Evolutionary conservation across 1,284 basidiomycete genomes (phyloP).

Genomic region (Cutaneotrichosporon daszewskae): DNA sequence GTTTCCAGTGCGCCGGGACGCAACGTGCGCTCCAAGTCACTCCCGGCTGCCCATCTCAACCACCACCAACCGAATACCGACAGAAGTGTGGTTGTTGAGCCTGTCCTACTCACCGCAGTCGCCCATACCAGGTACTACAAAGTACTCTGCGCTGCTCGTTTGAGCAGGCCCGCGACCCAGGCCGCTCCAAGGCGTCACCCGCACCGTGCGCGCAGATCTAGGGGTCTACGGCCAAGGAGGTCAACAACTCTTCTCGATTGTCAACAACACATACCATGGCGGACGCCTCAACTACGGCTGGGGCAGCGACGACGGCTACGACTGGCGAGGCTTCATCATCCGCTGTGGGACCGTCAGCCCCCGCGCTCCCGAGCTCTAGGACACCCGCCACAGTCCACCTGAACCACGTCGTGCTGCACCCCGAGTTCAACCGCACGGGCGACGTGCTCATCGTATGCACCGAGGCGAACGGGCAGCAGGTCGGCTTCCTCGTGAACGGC

Average conservation of each 20-base stretch:
- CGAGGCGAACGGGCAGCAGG: constrained; percentile 3
- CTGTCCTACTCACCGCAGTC: too few species aligned
- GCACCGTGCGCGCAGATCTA: too few species aligned
- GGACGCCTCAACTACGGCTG: not conserved
- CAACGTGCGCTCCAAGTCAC: too few species aligned
- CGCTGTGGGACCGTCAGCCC: not conserved
- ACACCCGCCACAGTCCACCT: not conserved
- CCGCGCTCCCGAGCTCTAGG: not conserved
- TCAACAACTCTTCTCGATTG: not conserved
- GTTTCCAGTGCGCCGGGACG: too few species aligned
- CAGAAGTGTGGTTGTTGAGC: too few species aligned
- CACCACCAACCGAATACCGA: too few species aligned
- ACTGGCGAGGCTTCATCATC: not conserved
- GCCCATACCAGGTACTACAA: too few species aligned
- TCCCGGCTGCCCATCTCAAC: too few species aligned
- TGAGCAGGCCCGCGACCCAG: too few species aligned
- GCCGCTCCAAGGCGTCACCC: too few species aligned
- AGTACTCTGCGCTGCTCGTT: too few species aligned
- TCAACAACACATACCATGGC: not conserved
- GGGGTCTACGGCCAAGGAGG: not conserved
- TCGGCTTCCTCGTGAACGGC: constrained; percentile 15
- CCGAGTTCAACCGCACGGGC: constrained; percentile 12
- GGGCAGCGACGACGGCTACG: not conserved
- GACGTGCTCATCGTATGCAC: constrained; percentile 14
- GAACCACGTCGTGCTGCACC: constrained; percentile 8